Conservation (phyloP, 1,284 basidiomycete species). For the Boletellus dicymbophilus region DNA sequence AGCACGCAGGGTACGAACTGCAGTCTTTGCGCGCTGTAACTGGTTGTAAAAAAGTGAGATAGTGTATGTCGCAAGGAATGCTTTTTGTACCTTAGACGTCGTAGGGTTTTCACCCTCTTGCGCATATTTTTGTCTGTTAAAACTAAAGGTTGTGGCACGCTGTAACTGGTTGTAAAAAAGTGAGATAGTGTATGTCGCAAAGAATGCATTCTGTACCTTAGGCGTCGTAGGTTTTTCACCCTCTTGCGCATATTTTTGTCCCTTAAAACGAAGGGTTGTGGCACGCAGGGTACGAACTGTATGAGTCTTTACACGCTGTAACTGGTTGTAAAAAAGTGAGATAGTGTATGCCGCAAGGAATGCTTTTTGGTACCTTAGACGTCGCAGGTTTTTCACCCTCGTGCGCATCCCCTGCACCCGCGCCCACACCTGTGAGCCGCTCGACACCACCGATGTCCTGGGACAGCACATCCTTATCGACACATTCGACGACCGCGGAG, state of each 20-base stretch:
- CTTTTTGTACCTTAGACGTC: conserved; percentile 2
- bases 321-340: no score
- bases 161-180: background rate
- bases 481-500: background rate
- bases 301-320: background rate
- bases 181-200: background rate
- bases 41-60: no score
- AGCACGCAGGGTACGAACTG: background rate
- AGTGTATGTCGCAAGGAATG: background rate
- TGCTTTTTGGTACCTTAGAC: conserved; percentile 2
- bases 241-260: background rate
- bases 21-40: background rate
- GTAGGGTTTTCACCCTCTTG: background rate
- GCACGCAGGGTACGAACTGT: background rate
- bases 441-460: background rate
- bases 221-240: background rate
- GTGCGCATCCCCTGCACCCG: background rate
- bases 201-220: conserved; percentile 3
- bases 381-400: background rate
- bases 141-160: background rate
- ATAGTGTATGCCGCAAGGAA: background rate
- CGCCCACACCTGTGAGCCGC: background rate
- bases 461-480: background rate
- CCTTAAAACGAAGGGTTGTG: background rate
- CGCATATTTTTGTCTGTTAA: no score